Percentiles rank a stretch among this genome's conserved stretches.
These are phyloP conservation scores for Coemansia sp. DNA, from an alignment of 192 early-diverging fungal genomes.

Conservation along the genomic window DNA sequence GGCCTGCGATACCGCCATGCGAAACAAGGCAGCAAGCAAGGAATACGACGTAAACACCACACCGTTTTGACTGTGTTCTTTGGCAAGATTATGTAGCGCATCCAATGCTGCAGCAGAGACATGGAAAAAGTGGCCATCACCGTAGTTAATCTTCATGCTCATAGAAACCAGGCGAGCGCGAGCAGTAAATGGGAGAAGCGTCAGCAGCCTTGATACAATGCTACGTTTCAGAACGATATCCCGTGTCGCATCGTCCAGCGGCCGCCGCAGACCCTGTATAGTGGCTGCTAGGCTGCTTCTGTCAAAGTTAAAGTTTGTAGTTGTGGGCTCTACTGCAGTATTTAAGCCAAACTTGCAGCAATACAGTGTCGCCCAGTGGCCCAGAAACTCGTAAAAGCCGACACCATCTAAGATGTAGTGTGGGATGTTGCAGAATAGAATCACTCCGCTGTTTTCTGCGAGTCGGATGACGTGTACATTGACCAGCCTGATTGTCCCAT, in stretches of 20 bases:
- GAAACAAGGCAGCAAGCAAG: conserved; percentile 23
- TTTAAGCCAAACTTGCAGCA: background rate
- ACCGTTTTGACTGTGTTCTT: background rate
- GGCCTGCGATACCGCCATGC: conserved; percentile 13
- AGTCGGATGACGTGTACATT: background rate
- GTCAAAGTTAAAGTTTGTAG: conserved; percentile 12
- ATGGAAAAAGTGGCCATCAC: conserved; percentile 27
- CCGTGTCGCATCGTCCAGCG: background rate
- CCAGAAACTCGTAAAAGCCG: conserved; percentile 40
- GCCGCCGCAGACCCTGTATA: background rate
- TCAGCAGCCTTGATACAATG: background rate
- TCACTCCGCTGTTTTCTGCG: background rate
- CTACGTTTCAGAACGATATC: conserved; percentile 5
- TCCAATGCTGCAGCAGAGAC: conserved; percentile 14
- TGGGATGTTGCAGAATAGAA: conserved; percentile 36
- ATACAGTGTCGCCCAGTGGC: conserved; percentile 29
- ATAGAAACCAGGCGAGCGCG: conserved; percentile 15
- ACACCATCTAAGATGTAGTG: conserved; percentile 42
- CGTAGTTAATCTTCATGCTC: conserved; percentile 6
- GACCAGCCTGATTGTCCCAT: conserved; percentile 1
- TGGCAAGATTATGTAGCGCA: conserved; percentile 5
- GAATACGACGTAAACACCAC: conserved; percentile 15
- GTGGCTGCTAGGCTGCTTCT: background rate
- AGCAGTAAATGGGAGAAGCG: conserved; percentile 10
- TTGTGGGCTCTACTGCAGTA: background rate